Evolutionary conservation across 2,329 filamentous ascomycete genomes (phyloP).

Genomic region (Monosporascus sp.): DNA sequence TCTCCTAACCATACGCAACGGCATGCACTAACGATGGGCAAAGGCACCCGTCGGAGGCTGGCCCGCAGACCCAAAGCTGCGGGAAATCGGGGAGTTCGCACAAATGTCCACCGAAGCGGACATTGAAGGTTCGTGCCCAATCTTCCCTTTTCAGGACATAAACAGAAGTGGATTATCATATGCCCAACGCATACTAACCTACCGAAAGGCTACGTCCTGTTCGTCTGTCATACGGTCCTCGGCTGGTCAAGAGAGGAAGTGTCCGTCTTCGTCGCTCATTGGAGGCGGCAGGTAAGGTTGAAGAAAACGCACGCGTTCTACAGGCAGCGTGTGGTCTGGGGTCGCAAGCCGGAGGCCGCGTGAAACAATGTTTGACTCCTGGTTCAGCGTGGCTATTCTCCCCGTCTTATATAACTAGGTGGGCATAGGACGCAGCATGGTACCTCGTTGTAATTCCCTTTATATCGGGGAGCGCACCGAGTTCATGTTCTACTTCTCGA

Average conservation of each 20-base stretch:
- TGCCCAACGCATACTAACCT: neutral
- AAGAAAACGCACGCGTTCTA: constrained; percentile 24
- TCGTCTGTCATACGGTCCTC: constrained; percentile 29
- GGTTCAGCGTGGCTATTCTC: too few species aligned
- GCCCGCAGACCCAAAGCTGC: constrained; percentile 21
- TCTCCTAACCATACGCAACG: neutral
- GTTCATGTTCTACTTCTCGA: too few species aligned
- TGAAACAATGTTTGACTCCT: too few species aligned
- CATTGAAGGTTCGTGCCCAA: constrained; percentile 15
- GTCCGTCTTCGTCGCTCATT: constrained; percentile 27
- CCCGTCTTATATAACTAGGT: too few species aligned
- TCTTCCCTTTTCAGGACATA: neutral
- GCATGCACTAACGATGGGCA: neutral
- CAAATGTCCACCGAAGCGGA: constrained; percentile 21
- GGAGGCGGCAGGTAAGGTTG: constrained; percentile 26
- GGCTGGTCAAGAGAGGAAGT: constrained; percentile 31
- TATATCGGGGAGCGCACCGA: too few species aligned
- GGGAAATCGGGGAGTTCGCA: constrained; percentile 23
- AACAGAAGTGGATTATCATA: neutral
- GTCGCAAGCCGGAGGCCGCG: constrained; percentile 14
- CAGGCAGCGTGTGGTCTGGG: constrained; percentile 24
- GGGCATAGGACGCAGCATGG: too few species aligned
- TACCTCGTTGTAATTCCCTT: too few species aligned
- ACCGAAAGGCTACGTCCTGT: constrained; percentile 13
- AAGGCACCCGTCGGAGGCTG: constrained; percentile 21